Conservation (phyloP, 257 asterid species). For the Petunia secreta region DNA sequence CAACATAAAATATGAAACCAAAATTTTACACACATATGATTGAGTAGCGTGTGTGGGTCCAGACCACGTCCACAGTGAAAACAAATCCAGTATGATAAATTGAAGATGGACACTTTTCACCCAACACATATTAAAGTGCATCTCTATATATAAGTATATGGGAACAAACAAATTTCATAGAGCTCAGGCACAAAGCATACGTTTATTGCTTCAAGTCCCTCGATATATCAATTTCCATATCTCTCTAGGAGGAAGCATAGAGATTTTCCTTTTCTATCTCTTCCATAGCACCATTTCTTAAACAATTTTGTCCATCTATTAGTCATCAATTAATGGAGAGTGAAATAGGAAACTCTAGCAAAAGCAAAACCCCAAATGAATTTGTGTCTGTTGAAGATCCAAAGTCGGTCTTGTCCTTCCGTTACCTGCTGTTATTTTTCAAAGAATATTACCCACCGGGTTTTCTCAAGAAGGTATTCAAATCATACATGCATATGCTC, state of each 20-base stretch:
- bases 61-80: no score
- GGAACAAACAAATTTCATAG: background rate
- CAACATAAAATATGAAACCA: background rate
- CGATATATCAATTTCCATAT: background rate
- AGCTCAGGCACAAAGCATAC: background rate
- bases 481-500: no score
- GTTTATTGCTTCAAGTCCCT: background rate
- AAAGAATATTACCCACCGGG: constrained; percentile 43
- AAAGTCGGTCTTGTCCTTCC: background rate
- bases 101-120: background rate
- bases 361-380: background rate
- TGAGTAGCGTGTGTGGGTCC: background rate
- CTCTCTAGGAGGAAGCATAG: background rate
- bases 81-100: background rate
- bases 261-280: background rate
- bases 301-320: background rate
- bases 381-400: constrained; percentile 29
- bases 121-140: background rate
- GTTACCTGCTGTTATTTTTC: constrained; percentile 28
- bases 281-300: background rate
- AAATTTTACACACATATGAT: constrained; percentile 1
- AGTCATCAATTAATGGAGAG: constrained; percentile 40
- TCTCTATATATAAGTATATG: background rate
- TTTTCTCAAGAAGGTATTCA: constrained; percentile 55
- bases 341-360: background rate